A percentile compares a stretch with the other conserved stretches of the same genome.
phyloP scores from a whole-genome alignment of 1,139 yeast genomes.

The Magnusiomyces paraingens region DNA sequence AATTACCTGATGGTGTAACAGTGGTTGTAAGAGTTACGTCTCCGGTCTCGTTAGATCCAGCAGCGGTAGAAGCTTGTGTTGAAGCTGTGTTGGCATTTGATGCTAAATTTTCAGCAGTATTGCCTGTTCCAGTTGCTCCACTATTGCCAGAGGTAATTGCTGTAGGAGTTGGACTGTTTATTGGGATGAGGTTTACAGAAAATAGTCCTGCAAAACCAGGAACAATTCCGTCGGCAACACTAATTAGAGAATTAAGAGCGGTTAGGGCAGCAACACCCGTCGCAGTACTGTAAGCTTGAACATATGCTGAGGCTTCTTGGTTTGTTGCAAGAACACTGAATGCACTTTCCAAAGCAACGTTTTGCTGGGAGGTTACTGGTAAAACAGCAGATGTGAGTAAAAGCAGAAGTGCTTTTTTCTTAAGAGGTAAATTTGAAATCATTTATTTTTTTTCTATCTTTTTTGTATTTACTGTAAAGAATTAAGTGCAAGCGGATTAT shows the following conservation, averaged over 20 bases:
- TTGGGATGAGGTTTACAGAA: slow-evolving; percentile 4
- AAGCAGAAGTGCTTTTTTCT: slow-evolving; percentile 1
- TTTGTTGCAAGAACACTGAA: slow-evolving; percentile 10
- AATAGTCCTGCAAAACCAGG: slow-evolving; percentile 13
- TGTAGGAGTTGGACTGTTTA: background rate
- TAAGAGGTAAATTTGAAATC: background rate
- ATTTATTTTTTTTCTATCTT: background rate
- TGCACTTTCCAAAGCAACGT: slow-evolving; percentile 9
- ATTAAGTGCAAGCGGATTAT: background rate
- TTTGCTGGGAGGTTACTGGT: slow-evolving; percentile 1
- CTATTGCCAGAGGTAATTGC: background rate
- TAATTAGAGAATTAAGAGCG: slow-evolving; percentile 12
- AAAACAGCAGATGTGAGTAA: slow-evolving; percentile 3
- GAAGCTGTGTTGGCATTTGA: slow-evolving; percentile 2
- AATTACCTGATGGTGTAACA: background rate
- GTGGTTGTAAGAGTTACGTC: too few relatives aligned
- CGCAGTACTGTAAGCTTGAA: slow-evolving; percentile 14
- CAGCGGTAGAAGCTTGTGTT: background rate
- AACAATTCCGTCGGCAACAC: slow-evolving; percentile 9
- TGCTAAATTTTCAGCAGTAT: background rate
- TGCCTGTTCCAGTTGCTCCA: slow-evolving; percentile 6
- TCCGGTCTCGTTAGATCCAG: background rate
- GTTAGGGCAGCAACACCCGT: slow-evolving; percentile 14
- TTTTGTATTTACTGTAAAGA: background rate
- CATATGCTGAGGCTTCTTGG: slow-evolving; percentile 8